Base-by-base conservation (phyloP, 2,329 filamentous ascomycete species). In the Colletotrichum eremochloae region DNA sequence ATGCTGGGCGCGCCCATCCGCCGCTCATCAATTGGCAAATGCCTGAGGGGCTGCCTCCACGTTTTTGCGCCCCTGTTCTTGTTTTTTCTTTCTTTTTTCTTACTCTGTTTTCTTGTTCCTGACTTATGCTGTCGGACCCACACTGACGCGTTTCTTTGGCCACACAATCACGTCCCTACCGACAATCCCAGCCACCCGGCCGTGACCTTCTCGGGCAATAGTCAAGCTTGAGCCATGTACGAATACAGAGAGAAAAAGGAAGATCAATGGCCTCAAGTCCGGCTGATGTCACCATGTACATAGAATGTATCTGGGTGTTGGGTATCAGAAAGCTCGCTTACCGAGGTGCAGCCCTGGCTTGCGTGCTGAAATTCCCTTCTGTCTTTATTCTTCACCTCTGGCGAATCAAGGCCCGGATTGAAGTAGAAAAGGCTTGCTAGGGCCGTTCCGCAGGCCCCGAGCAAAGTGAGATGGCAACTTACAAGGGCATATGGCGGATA, bases 391-490 rank as follows among this genome's bases (percentile, higher is more conserved):
- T 55, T 56, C 52, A 55, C 60, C 44, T 40, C 33, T 44, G 46
- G 61, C 53, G 48, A 58, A 63, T 40, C 46, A n/a, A 55, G 48
- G 42, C 14, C 60, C 31, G 42, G 15, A 15, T 18, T 46, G 38
- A 55, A 46, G 42, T 50, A 52, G 48, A 40, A 42, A 50, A 50
- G 46, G 46, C 66, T 69, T 55, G 15, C 29, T 60, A 72, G 60
- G 69, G 53, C 60, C 69, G 60, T 72, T 64, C 69, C 69, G 69
- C 55, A 63, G 38, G n/a, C 65, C 66, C 65, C 60, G 65, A 50
- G n/a, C 44, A 63, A 57, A 46, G 48, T 29, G 52, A 57, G 63
- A 52, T n/a, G 14, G 31, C 29, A 20, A 58, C 29, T 50, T 46
- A 33, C 57, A 71, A 68, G 64, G 57, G 52, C 64, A 63, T 11